Conservation (phyloP, 345 rosid species). For the Lepidium didymum region DNA sequence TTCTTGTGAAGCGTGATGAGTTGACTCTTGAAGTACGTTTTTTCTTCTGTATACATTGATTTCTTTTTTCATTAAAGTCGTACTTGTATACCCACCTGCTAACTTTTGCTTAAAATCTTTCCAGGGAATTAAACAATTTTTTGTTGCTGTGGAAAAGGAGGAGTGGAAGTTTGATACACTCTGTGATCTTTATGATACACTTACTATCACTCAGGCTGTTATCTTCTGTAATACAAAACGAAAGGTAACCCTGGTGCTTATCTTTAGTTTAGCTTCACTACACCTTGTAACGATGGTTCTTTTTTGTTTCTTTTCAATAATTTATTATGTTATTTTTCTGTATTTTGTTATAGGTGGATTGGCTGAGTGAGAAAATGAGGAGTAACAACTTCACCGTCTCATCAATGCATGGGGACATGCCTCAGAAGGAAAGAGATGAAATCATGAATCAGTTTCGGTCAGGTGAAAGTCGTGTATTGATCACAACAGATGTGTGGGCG, state of each 20-base stretch:
- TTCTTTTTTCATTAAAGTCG: not conserved
- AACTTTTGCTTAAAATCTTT: not conserved
- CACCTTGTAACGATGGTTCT: not conserved
- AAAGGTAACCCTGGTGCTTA: constrained; percentile 47
- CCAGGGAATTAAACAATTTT: constrained; percentile 94
- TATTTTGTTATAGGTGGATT: constrained; percentile 64
- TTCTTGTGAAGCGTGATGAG: constrained; percentile 97
- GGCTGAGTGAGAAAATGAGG: constrained; percentile 99
- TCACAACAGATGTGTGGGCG: constrained; percentile 99
- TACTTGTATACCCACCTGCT: not conserved
- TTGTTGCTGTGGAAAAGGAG: constrained; percentile 91
- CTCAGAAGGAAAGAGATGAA: constrained; percentile 94
- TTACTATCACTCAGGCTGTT: constrained; percentile 91
- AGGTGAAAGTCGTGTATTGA: constrained; percentile 85
- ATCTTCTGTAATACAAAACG: constrained; percentile 96
- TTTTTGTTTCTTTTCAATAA: not conserved
- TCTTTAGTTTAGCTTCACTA: not conserved
- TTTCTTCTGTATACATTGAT: not conserved
- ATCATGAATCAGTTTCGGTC: constrained; percentile 76
- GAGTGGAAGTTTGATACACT: constrained; percentile 99
- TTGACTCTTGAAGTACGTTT: constrained; percentile 78
- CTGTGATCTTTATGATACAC: constrained; percentile 93
- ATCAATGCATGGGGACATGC: constrained; percentile 99
- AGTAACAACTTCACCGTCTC: constrained; percentile 83
- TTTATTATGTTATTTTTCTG: not conserved